These are phyloP conservation scores for Colletotrichum tropicale DNA, from an alignment of 2,329 filamentous ascomycete genomes.

Conservation along the genomic window DNA sequence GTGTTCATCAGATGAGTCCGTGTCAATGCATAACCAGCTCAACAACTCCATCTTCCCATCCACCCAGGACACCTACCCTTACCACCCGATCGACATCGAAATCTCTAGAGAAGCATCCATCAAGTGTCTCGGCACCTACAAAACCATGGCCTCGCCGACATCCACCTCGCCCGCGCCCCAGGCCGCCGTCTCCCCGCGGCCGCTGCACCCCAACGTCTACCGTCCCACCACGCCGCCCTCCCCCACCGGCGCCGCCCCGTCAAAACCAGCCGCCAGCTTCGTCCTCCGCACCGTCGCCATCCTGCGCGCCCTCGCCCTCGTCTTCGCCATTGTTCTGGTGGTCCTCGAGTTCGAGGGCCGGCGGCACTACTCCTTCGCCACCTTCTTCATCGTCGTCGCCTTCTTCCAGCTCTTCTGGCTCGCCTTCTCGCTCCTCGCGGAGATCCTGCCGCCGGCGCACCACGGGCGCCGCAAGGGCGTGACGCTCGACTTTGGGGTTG, in stretches of 20 bases:
- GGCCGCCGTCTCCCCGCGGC: background rate
- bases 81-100: background rate
- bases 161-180: background rate
- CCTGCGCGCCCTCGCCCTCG: background rate
- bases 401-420: conserved; percentile 7
- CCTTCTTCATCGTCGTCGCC: background rate
- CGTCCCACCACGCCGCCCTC: background rate
- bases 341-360: background rate
- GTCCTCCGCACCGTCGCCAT: background rate
- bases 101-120: conserved; percentile 2
- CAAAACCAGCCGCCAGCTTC: background rate
- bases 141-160: background rate
- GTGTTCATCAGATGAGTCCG: background rate
- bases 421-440: background rate
- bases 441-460: background rate
- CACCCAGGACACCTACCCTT: background rate
- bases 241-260: background rate
- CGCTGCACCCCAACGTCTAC: background rate
- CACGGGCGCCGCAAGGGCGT: background rate
- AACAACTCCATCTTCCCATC: background rate
- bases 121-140: conserved; percentile 9
- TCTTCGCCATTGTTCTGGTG: background rate
- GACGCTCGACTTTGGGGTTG: background rate
- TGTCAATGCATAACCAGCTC: background rate
- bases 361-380: background rate